Evolutionary conservation across 2,329 filamentous ascomycete species (phyloP), one percentile per base, ranked within the genome.

Genomic region (Aspergillus pseudotamarii): DNA sequence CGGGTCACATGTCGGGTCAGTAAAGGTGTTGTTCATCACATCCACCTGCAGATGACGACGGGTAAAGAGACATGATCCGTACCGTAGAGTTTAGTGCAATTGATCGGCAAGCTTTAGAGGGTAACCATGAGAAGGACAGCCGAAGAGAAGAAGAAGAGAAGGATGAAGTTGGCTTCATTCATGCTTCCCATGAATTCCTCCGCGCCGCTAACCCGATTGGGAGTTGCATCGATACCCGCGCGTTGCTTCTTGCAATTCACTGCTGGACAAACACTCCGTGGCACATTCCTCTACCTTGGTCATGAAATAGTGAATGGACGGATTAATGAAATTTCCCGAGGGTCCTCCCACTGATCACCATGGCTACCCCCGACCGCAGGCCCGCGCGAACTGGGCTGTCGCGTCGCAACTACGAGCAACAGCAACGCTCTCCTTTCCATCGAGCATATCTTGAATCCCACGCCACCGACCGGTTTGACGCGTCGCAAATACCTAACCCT

Each of bases 291-390:
- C 12, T 36, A 16, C 6, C n/a, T 16, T 36, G 23, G 51, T 21
- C 14, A 55, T 59, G 41, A 57, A 51, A 36, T 36, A 61, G 55
- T 65, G 63, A 63, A 69, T 66, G 58, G 45, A 45, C 45, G 36
- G 41, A 56, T 57, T n/a, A 38, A 43, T 21, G 12, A 55, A 57
- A 56, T 51, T 41, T 36, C 38, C 56, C 53, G 59, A 66, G 58
- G 59, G 57, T 14, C 38, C 19, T 58, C 36, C 48, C 32, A 51
- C 61, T 36, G 19, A 57, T 61, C 69, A 68, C 66, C 54, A 80
- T 80, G 78, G 68, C 75, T 56, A 73, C 73, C 51, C 71, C 72
- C 63, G 69, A 73, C 58, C 72, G 70, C 66, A 73, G 62, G 59
- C 65, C 53, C 56, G 66, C 75, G 62, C 72, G 68, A 62, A 66